Evolutionary conservation across 2,329 filamentous ascomycete species (phyloP), one percentile per base, ranked within the genome.

Genomic region (Fusarium zealandicum): DNA sequence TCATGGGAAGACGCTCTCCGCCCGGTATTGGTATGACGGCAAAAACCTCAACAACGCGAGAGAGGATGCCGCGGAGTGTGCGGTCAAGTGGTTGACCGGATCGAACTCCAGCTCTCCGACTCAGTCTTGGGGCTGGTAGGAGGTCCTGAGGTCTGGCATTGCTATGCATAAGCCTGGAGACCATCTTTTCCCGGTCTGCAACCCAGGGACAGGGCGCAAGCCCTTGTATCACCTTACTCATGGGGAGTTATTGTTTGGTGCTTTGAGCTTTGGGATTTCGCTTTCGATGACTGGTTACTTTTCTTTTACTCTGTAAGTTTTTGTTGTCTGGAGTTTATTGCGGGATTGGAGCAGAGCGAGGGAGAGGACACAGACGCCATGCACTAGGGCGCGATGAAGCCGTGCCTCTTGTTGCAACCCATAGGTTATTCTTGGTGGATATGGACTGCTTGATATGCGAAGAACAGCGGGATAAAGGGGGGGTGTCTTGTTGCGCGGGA

Each of bases 11-110:
- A 81, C 77, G 39, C 82, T 90, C 66, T 72, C 81, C n/a, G 92
- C 92, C 39, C 85, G 91, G 59, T 96, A 86, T 76, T 96, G 91
- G 91, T 96, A 96, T 75, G 92, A 96, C 73, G 92, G 92, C 57
- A 86, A 91, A 71, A 92, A 91, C 70, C 81, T 93, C 73, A 86
- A 93, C 79, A 96, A 96, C 69, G 92, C 92, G 53, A 88, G 86
- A 75, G 92, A 96, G 74, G 92, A 96, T 72, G 92, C 91, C n/a
- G 92, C 92, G 61, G 91, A 96, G 75, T 83, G 89, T 57, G 92
- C 92, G 20, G 73, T 90, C 56, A 82, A 80, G 68, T 82, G 80
- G 75, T 73, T 90, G 48, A 75, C 63, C 51, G 72, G 71, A 42
- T 76, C 75, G 40, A 73, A 59, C 11, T 39, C 47, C 16, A 60